Base-by-base conservation (phyloP, 2,329 filamentous ascomycete species). In the Diaporthe destruens region DNA sequence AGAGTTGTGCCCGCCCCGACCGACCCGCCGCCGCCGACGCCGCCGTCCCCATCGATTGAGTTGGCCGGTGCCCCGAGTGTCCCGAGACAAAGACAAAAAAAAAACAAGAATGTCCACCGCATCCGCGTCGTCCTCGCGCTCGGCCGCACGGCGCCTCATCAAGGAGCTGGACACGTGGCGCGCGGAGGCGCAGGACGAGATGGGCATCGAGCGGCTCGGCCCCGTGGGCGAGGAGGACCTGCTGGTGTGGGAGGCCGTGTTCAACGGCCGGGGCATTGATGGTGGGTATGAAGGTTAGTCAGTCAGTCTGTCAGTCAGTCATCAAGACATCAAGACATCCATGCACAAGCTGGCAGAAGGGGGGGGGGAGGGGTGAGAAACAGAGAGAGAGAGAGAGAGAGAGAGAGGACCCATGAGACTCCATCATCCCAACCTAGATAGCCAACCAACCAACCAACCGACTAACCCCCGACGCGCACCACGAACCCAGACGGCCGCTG, bases 401-500 rank as follows among this genome's bases (percentile, higher is more conserved):
- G 36, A 3, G 36, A 39, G 36, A 14, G 36, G 36, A 39, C 11
- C 36, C 12, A 32, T 49, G 44, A 49, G n/a, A 9, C 29, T n/a
- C 32, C 20, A 32, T 32, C 16, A 14, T 32, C 7, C 25, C 29
- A 5, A 42, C 12, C 0, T 18, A 42, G 39, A 14, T 42, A 42
- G 39, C 16, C 39, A 42, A 29, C 29, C 2, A 29, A 29, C 39
- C 16, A 6, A 42, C 39, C 18, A 18, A 42, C 39, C n/a, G n/a
- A n/a, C n/a, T n/a, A n/a, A n/a, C n/a, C n/a, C 39, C 39, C 39
- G 16, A 14, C 39, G 6, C 39, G 39, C 11, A 36, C 4, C 11
- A 36, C 34, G 7, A 36, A 36, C 8, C 12, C 78, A 90, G 87
- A 83, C 72, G 96, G 96, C 75, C 90, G 92, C 78, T 99, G 95